Conservation (phyloP, 129 eudicot genomes). For the Saussurea involucrata region DNA sequence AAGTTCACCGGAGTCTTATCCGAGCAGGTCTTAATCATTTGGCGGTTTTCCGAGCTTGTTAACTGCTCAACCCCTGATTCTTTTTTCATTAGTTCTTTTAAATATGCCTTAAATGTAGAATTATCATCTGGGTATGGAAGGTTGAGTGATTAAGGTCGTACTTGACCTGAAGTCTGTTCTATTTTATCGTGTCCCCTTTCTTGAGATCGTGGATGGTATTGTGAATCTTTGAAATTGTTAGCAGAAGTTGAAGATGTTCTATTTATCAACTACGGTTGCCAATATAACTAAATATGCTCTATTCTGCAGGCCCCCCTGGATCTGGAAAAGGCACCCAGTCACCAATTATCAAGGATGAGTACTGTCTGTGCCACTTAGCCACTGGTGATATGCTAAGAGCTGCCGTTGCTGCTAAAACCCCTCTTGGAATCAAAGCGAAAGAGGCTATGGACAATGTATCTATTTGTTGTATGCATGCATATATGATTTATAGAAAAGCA, state of each 20-base stretch:
- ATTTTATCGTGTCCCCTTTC: neutral
- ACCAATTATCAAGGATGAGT: slow-evolving; percentile 84
- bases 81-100: neutral
- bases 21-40: neutral
- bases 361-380: slow-evolving; percentile 91
- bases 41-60: neutral
- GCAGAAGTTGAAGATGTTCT: neutral
- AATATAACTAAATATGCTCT: slow-evolving; percentile 3
- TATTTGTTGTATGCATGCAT: neutral
- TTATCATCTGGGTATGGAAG: slow-evolving; percentile 3
- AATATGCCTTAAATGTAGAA: neutral
- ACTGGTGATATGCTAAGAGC: slow-evolving; percentile 97
- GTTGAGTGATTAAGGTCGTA: neutral
- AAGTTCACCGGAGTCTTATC: neutral
- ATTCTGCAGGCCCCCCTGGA: slow-evolving; percentile 89
- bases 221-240: neutral
- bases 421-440: slow-evolving; percentile 87
- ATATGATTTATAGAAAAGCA: slow-evolving; percentile 6
- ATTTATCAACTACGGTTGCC: neutral
- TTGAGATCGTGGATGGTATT: neutral
- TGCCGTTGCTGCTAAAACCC: slow-evolving; percentile 94
- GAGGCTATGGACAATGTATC: slow-evolving; percentile 95
- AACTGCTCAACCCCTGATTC: neutral
- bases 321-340: slow-evolving; percentile 99
- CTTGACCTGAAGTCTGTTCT: slow-evolving; percentile 1